A percentile compares a stretch with the other conserved stretches of the same genome.
These are phyloP conservation scores for Fomitopsis betulina DNA, from an alignment of 1,284 basidiomycete species.

Conservation along the genomic window DNA sequence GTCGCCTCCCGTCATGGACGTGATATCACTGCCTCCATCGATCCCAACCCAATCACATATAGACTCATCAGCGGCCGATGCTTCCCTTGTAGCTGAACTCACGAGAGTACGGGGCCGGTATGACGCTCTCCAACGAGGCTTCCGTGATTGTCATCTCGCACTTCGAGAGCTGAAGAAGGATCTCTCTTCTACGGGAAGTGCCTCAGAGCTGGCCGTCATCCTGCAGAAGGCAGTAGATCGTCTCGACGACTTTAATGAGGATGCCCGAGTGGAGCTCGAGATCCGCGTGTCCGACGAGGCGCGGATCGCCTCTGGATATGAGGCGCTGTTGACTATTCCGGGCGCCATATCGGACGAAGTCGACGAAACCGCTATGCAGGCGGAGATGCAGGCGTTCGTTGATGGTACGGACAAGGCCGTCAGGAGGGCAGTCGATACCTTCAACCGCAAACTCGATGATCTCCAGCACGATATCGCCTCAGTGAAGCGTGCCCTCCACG, in stretches of 20 bases:
- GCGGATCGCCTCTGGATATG: conserved; percentile 66
- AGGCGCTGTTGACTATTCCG: conserved; percentile 62
- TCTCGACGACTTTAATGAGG: conserved; percentile 78
- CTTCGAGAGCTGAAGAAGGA: conserved; percentile 51
- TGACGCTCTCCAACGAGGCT: conserved; percentile 54
- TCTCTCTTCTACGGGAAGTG: conserved; percentile 20
- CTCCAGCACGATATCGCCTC: conserved; percentile 77
- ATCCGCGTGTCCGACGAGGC: conserved; percentile 79
- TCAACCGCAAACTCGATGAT: conserved; percentile 64
- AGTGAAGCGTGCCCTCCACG: conserved; percentile 56
- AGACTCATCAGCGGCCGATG: neutral
- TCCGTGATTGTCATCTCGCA: conserved; percentile 66
- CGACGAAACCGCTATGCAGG: conserved; percentile 39
- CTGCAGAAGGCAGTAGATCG: conserved; percentile 58
- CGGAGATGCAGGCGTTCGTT: conserved; percentile 57
- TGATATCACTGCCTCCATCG: neutral
- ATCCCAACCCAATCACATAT: neutral
- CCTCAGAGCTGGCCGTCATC: conserved; percentile 29
- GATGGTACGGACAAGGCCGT: conserved; percentile 50
- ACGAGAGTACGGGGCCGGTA: conserved; percentile 47
- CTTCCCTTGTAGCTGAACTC: conserved; percentile 40
- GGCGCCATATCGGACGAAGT: conserved; percentile 36
- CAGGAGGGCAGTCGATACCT: conserved; percentile 42
- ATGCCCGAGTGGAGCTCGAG: conserved; percentile 82
- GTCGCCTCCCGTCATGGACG: neutral